A percentile compares a stretch with the other conserved stretches of the same genome.
Evolutionary conservation across 177 flowering plant species (phyloP).

Genomic region (Tripterygium wilfordii): DNA sequence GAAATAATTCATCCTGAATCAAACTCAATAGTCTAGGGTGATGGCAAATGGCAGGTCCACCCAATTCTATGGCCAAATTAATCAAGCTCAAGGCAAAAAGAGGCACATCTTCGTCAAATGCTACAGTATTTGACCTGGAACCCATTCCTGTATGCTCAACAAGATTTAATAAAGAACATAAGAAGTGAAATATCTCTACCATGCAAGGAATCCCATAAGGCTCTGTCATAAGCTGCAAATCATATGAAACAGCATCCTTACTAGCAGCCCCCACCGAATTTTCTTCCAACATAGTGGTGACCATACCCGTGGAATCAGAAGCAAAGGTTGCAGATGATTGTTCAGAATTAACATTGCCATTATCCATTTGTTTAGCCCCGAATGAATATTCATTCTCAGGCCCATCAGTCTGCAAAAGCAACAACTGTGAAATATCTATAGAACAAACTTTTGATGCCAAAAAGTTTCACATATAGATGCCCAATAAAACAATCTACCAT

Average conservation of each 20-base stretch:
- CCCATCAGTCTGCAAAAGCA: slow-evolving; percentile 35
- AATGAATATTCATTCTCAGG: slow-evolving; percentile 22
- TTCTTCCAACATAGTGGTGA: slow-evolving; percentile 26
- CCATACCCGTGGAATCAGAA: slow-evolving; percentile 22
- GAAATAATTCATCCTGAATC: slow-evolving; percentile 79
- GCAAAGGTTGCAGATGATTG: slow-evolving; percentile 20
- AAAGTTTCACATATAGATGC: too few species aligned
- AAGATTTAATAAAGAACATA: slow-evolving; percentile 73
- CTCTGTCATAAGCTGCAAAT: slow-evolving; percentile 42
- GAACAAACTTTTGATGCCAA: too few species aligned
- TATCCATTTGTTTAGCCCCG: slow-evolving; percentile 33
- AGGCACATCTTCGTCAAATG: slow-evolving; percentile 86
- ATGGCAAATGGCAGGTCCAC: slow-evolving; percentile 52
- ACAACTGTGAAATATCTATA: too few species aligned
- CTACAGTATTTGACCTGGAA: slow-evolving; percentile 57
- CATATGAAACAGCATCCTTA: slow-evolving; percentile 22
- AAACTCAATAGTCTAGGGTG: slow-evolving; percentile 63
- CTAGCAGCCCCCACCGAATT: slow-evolving; percentile 12
- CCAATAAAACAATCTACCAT: too few species aligned
- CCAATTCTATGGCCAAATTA: slow-evolving; percentile 81
- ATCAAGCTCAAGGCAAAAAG: slow-evolving; percentile 84
- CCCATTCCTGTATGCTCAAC: slow-evolving; percentile 51
- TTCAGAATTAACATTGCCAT: slow-evolving; percentile 39
- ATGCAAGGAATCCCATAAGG: slow-evolving; percentile 89
- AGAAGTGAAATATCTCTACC: slow-evolving; percentile 85